These are phyloP conservation scores for Blastobotrys chiropterorum DNA, from an alignment of 805 yeast genomes.

Conservation along the genomic window DNA sequence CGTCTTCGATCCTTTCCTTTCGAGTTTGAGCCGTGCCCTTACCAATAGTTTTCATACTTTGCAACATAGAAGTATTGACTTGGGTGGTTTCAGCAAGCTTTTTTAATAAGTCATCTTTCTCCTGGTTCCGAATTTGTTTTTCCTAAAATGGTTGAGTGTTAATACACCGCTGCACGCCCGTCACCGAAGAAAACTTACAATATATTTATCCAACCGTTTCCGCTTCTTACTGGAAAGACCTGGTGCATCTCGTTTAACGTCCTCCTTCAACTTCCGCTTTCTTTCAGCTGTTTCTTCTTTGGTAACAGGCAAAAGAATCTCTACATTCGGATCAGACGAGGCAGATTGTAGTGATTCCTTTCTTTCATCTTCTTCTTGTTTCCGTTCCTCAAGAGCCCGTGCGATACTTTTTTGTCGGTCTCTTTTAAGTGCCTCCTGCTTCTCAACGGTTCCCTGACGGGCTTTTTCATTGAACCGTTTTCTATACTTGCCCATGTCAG, in stretches of 20 bases:
- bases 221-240: slow-evolving; percentile 64
- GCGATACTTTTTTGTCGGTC: slow-evolving; percentile 66
- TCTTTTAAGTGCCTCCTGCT: slow-evolving; percentile 60
- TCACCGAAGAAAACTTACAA: too few relatives aligned
- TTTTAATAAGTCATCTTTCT: slow-evolving; percentile 67
- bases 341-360: slow-evolving; percentile 14
- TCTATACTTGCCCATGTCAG: slow-evolving; percentile 71
- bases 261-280: slow-evolving; percentile 57
- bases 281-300: slow-evolving; percentile 56
- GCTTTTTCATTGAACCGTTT: slow-evolving; percentile 81
- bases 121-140: slow-evolving; percentile 83
- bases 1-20: slow-evolving; percentile 66
- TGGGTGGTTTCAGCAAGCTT: slow-evolving; percentile 53
- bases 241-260: slow-evolving; percentile 55
- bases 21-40: slow-evolving; percentile 59
- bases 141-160: too few relatives aligned
- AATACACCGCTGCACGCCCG: too few relatives aligned
- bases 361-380: slow-evolving; percentile 19
- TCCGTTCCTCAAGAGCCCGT: slow-evolving; percentile 36
- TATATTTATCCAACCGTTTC: slow-evolving; percentile 83
- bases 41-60: slow-evolving; percentile 74
- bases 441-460: slow-evolving; percentile 75
- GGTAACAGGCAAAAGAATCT: slow-evolving; percentile 54
- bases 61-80: slow-evolving; percentile 64
- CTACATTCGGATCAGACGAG: slow-evolving; percentile 50